These are phyloP conservation scores for Austroboletus rostrupii DNA, from an alignment of 1,284 basidiomycete genomes.

Conservation along the genomic window DNA sequence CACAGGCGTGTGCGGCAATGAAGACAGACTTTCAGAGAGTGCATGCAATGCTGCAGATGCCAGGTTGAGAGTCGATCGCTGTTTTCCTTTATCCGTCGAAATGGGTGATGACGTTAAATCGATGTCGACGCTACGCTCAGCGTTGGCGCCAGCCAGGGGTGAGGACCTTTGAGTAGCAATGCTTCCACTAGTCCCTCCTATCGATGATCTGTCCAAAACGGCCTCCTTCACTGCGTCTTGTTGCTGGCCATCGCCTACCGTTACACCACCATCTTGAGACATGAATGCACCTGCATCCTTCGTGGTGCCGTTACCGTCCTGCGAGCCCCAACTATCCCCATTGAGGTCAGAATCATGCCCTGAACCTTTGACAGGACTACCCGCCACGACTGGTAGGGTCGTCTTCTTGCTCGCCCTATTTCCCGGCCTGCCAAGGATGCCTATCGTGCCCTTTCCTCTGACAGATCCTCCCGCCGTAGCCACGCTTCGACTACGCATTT, in stretches of 20 bases:
- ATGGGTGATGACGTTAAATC: conserved; percentile 21
- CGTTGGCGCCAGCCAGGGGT: background rate
- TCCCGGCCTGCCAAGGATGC: conserved; percentile 32
- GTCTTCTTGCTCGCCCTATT: conserved; percentile 61
- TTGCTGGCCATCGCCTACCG: no score
- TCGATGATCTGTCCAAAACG: background rate
- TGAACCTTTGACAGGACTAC: conserved; percentile 52
- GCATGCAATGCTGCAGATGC: conserved; percentile 57
- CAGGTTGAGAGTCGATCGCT: conserved; percentile 43
- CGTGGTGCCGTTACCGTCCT: conserved; percentile 4
- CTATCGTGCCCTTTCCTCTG: conserved; percentile 12
- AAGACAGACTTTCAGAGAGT: conserved; percentile 52
- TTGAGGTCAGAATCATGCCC: conserved; percentile 7
- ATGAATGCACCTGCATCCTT: conserved; percentile 33
- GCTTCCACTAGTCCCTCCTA: background rate
- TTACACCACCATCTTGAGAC: background rate
- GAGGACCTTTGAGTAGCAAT: conserved; percentile 1
- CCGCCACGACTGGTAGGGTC: conserved; percentile 54
- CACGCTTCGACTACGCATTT: conserved; percentile 4
- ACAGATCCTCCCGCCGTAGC: conserved; percentile 8
- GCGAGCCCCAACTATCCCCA: background rate
- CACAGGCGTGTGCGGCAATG: conserved; percentile 39
- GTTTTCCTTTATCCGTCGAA: conserved; percentile 25
- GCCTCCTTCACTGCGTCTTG: conserved; percentile 7
- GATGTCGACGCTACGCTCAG: conserved; percentile 1